These are phyloP conservation scores for Scenedesmus sp. DNA, from an alignment of 163 green algal genomes.

Conservation along the genomic window DNA sequence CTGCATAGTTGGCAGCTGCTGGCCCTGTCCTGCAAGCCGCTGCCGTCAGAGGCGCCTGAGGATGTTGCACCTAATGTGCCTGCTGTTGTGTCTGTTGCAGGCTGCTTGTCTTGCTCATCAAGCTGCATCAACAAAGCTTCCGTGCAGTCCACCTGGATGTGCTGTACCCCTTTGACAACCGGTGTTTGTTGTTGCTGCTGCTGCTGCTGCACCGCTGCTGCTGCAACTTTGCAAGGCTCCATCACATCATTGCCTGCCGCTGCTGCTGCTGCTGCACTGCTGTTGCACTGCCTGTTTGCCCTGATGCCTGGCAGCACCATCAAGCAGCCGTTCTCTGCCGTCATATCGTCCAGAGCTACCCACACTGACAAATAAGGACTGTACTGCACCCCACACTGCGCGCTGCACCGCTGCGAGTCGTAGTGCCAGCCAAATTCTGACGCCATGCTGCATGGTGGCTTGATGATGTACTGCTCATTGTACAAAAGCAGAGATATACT, in stretches of 20 bases:
- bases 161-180: neutral
- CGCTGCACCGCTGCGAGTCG: conserved; percentile 21
- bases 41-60: neutral
- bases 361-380: conserved; percentile 38
- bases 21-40: neutral
- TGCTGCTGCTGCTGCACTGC: neutral
- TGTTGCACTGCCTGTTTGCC: neutral
- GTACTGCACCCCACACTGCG: neutral
- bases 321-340: conserved; percentile 32
- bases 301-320: conserved; percentile 12
- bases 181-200: neutral
- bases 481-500: conserved; percentile 28
- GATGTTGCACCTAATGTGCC: neutral
- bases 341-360: conserved; percentile 41
- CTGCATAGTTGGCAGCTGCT: neutral
- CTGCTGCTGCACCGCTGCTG: neutral
- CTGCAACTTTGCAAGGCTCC: too few relatives aligned
- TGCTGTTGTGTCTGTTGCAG: neutral
- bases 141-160: neutral
- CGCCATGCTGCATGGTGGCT: neutral
- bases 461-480: conserved; percentile 52
- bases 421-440: conserved; percentile 31
- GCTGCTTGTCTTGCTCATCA: neutral
- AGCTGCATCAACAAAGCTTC: neutral
- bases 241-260: too few relatives aligned